Base-by-base conservation (phyloP, 495 filamentous ascomycete genomes). In the Acidomyces sp. region DNA sequence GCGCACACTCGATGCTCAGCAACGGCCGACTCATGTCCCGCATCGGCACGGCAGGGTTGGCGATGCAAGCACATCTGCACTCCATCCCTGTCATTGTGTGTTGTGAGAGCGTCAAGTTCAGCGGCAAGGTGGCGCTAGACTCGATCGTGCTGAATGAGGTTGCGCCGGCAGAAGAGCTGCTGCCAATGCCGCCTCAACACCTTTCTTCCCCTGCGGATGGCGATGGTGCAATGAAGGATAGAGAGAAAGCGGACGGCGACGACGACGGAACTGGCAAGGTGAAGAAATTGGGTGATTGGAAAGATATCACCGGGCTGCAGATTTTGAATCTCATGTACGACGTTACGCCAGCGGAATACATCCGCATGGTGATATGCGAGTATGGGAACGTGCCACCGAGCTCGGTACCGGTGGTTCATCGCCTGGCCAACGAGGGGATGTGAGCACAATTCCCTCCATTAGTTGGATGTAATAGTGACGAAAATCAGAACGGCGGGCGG, bases 41-140 rank as follows among this genome's bases (percentile, higher is more conserved):
- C 19, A 74, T 85, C 24, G 90, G 90, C 37, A 94, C 87, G 6
- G 85, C 85, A 0, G 68, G 85, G 26, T 71, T 94, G 3, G 87
- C 90, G n/a, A 82, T 90, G 70, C 77, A 75, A 19, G 90, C 87
- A 17, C 77, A 79, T 44, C 75, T 78, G 34, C 61, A 66, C 12
- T 72, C 73, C 34, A 72, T 85, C 24, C 83, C 86, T 2, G 87
- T 97, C 27, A 77, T 88, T 23, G 85, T 92, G 3, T 82, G 83
- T 43, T 95, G 86, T 58, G 88, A 97, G 67, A 86, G 80, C 2
- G 75, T 97, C 64, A 97, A 96, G 59, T 93, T 94, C 61, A 87
- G 83, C 17, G 90, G 94, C 50, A 75, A 79, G 39, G 84, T 93
- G 3, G 80, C 84, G 6, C 72, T 92, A 0, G 90, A 94, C 60